A percentile compares a stretch with the other conserved stretches of the same genome.
These are phyloP conservation scores for Euphorbia pulcherrima DNA, from an alignment of 345 rosid species.

Conservation along the genomic window DNA sequence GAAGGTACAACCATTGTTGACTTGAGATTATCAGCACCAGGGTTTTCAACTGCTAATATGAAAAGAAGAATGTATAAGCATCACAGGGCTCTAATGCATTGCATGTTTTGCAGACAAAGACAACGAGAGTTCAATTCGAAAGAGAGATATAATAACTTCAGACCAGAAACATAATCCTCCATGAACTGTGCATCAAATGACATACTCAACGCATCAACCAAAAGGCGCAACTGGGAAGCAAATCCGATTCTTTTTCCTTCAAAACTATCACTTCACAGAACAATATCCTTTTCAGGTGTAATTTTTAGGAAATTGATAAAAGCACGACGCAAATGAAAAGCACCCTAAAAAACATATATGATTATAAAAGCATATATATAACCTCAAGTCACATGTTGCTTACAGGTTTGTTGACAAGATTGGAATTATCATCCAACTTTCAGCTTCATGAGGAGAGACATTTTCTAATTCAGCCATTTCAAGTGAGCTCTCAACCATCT, in stretches of 20 bases:
- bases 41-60: constrained; percentile 57
- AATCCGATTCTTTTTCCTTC: constrained; percentile 64
- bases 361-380: background rate
- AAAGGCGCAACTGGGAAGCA: constrained; percentile 71
- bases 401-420: constrained; percentile 59
- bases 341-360: background rate
- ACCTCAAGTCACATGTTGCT: constrained; percentile 24
- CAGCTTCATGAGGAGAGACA: constrained; percentile 85
- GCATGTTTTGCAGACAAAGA: constrained; percentile 1
- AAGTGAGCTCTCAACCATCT: constrained; percentile 64
- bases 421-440: constrained; percentile 72
- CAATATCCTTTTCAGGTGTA: constrained; percentile 23
- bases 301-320: constrained; percentile 13
- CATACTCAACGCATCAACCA: constrained; percentile 65
- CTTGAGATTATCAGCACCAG: constrained; percentile 57
- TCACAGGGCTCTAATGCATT: background rate
- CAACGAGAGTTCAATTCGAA: constrained; percentile 9
- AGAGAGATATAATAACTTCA: constrained; percentile 18
- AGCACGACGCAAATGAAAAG: constrained; percentile 19
- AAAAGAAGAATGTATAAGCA: constrained; percentile 13
- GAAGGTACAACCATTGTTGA: constrained; percentile 81
- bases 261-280: constrained; percentile 43
- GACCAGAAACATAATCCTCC: constrained; percentile 96
- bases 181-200: constrained; percentile 78
- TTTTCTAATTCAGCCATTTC: constrained; percentile 98